Conservation (phyloP, 805 yeast species). For the Sporopachydermia lactativora region DNA sequence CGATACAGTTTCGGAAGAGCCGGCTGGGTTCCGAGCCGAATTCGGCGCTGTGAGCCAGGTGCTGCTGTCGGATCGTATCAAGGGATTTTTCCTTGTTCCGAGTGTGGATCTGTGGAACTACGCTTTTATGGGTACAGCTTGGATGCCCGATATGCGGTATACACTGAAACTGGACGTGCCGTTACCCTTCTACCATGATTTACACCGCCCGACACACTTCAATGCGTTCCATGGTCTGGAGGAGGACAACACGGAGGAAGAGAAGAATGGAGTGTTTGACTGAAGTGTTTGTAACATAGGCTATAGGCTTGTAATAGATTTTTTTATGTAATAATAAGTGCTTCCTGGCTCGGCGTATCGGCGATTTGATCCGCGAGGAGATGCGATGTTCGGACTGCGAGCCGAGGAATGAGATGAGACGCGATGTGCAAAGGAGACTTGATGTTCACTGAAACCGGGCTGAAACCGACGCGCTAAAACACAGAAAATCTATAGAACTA, state of each 20-base stretch:
- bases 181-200: constrained; percentile 64
- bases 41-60: constrained; percentile 56
- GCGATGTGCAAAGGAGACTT: too few species aligned
- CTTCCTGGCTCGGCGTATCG: too few species aligned
- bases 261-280: too few species aligned
- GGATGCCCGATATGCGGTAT: constrained; percentile 48
- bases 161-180: constrained; percentile 69
- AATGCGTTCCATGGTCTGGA: constrained; percentile 56
- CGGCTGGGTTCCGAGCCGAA: constrained; percentile 50
- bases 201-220: constrained; percentile 85
- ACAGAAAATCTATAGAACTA: too few species aligned
- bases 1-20: constrained; percentile 38
- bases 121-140: constrained; percentile 75
- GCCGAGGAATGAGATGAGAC: too few species aligned
- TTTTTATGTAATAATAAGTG: too few species aligned
- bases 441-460: too few species aligned
- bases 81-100: constrained; percentile 82
- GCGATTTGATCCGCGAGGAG: too few species aligned
- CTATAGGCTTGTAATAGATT: too few species aligned
- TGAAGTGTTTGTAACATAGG: too few species aligned
- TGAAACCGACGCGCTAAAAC: too few species aligned
- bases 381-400: too few species aligned
- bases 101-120: constrained; percentile 81
- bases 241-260: constrained; percentile 34
- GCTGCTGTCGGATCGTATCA: constrained; percentile 55